phyloP scores from a whole-genome alignment of 148 eudicot species.

The Bassia scoparia region DNA sequence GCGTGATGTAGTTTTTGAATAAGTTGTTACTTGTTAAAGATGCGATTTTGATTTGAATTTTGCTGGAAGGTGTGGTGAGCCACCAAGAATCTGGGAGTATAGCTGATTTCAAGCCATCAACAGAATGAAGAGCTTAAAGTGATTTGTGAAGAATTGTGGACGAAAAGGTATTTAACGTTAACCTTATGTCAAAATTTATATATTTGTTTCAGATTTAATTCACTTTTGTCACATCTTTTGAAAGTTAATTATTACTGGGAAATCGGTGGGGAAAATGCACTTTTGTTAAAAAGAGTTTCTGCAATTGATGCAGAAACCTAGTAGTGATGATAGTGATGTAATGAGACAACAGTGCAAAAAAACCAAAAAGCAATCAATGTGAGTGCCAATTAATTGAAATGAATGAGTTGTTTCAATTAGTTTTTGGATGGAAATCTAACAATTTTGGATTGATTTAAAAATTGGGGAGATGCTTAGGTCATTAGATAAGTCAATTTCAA shows the following conservation, averaged over 20 bases:
- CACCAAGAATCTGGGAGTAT: slow-evolving; percentile 61
- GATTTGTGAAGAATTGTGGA: slow-evolving; percentile 64
- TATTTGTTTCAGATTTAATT: not conserved
- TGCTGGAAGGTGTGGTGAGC: slow-evolving; percentile 39
- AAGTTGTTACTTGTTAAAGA: not conserved
- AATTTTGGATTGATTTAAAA: slow-evolving; percentile 6
- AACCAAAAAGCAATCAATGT: slow-evolving; percentile 85
- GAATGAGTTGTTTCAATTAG: not conserved
- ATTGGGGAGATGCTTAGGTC: slow-evolving; percentile 45
- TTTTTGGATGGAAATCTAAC: slow-evolving; percentile 2
- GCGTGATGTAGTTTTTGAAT: slow-evolving; percentile 5
- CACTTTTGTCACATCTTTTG: not conserved
- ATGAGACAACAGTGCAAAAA: slow-evolving; percentile 69
- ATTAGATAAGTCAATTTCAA: slow-evolving; percentile 74
- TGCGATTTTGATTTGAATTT: slow-evolving; percentile 19
- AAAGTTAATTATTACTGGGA: slow-evolving; percentile 2
- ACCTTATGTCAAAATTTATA: slow-evolving; percentile 4
- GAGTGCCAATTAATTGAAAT: slow-evolving; percentile 38
- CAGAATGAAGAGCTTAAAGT: slow-evolving; percentile 67
- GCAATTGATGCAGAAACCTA: slow-evolving; percentile 40
- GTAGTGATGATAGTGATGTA: slow-evolving; percentile 55
- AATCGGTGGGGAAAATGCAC: slow-evolving; percentile 8
- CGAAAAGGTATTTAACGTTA: slow-evolving; percentile 34
- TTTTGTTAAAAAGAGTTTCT: slow-evolving; percentile 2
- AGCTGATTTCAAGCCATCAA: slow-evolving; percentile 50